Evolutionary conservation across 345 rosid genomes (phyloP).

Genomic region (Angophora floribunda): DNA sequence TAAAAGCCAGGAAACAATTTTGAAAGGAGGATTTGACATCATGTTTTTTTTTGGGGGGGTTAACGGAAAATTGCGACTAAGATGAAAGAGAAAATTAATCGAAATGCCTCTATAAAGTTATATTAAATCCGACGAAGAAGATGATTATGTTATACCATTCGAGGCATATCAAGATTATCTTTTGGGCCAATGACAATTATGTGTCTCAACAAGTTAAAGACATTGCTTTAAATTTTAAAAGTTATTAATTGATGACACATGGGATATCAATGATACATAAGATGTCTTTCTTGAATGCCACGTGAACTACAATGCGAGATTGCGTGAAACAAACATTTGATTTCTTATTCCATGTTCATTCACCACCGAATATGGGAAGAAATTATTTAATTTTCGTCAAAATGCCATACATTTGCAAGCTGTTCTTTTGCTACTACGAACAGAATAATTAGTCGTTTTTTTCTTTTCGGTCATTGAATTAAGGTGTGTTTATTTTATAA

Average conservation of each 20-base stretch:
- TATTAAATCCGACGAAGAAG: background rate
- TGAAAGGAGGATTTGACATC: background rate
- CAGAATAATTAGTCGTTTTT: background rate
- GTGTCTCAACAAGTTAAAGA: background rate
- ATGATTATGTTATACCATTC: background rate
- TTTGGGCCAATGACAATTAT: background rate
- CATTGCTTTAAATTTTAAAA: background rate
- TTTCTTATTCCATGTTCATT: background rate
- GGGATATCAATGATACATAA: background rate
- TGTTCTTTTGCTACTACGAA: background rate
- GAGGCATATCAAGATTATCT: background rate
- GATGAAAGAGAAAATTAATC: background rate
- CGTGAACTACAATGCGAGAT: accelerated
- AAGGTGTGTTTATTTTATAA: background rate
- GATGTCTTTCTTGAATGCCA: background rate
- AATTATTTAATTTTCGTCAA: background rate
- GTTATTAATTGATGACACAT: accelerated
- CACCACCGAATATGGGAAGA: background rate
- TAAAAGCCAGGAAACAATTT: background rate
- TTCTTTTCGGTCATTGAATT: background rate
- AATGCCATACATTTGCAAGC: background rate
- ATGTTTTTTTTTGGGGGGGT: background rate
- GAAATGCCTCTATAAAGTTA: background rate
- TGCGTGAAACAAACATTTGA: background rate
- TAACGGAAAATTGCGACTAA: background rate